These are phyloP conservation scores for Saturnispora diversa DNA, from an alignment of 805 yeast species.

Conservation along the genomic window DNA sequence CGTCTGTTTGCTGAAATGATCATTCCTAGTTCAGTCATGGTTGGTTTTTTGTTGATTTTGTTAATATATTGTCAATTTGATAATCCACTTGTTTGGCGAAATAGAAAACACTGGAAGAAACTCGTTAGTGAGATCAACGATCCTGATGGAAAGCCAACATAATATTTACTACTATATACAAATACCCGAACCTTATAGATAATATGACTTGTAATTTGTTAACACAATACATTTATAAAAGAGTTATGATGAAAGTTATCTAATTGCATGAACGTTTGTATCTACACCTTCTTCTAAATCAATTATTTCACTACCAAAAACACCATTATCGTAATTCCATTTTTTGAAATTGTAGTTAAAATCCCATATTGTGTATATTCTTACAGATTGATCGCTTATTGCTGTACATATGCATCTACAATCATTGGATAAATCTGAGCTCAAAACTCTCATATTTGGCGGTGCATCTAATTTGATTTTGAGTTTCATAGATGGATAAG, in stretches of 20 bases:
- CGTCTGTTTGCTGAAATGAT: slow-evolving; percentile 55
- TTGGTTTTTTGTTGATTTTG: slow-evolving; percentile 42
- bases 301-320: slow-evolving; percentile 49
- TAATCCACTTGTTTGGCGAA: slow-evolving; percentile 60
- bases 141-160: slow-evolving; percentile 84
- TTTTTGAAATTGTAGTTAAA: slow-evolving; percentile 31
- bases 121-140: slow-evolving; percentile 52
- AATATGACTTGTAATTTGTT: too few species aligned
- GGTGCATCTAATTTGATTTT: slow-evolving; percentile 42
- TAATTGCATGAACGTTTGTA: slow-evolving; percentile 21
- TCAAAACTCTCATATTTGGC: slow-evolving; percentile 49
- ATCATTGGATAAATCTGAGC: slow-evolving; percentile 63
- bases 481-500: slow-evolving; percentile 56
- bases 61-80: slow-evolving; percentile 50
- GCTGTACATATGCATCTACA: slow-evolving; percentile 59
- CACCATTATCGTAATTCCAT: slow-evolving; percentile 30
- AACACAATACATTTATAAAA: too few species aligned
- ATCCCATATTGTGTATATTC: slow-evolving; percentile 71
- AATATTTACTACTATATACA: background rate
- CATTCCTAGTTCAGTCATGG: slow-evolving; percentile 57
- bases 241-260: too few species aligned
- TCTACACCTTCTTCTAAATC: slow-evolving; percentile 52
- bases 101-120: slow-evolving; percentile 57
- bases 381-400: slow-evolving; percentile 66
- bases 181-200: background rate